Evolutionary conservation across 225 moss, liverwort and hornwort species (phyloP).

Genomic region (Marchantia polymorpha): DNA sequence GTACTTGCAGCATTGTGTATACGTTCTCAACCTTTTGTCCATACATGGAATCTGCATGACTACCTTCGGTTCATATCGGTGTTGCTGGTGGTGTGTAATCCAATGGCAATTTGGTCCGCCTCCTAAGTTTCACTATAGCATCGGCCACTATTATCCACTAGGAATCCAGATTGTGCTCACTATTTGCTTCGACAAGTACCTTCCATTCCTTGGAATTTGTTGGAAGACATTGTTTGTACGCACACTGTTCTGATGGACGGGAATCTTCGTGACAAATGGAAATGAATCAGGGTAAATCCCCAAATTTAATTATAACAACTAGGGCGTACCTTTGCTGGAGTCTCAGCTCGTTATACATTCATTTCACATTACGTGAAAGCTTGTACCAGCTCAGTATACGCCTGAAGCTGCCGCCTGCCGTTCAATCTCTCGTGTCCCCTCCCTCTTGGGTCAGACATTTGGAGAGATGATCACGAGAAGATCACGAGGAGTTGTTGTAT

Average conservation of each 20-base stretch:
- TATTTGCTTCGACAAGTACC: not conserved
- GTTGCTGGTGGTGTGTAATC: not conserved
- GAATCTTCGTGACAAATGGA: not conserved
- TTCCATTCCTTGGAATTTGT: not conserved
- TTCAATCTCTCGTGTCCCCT: not conserved
- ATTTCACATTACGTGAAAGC: not conserved
- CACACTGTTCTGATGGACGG: not conserved
- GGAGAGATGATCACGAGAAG: not conserved
- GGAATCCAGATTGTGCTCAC: not conserved
- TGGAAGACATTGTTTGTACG: constrained; percentile 5
- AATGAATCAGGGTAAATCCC: not conserved
- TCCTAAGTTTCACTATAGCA: not conserved
- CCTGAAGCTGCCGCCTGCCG: not conserved
- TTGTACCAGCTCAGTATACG: not conserved
- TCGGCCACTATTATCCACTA: not conserved
- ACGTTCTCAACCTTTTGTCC: not conserved
- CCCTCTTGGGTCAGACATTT: not conserved
- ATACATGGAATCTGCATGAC: constrained; percentile 1
- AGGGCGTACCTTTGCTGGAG: not conserved
- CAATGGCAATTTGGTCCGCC: not conserved
- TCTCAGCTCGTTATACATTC: not conserved
- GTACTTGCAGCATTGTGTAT: not conserved
- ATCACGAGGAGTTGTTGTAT: not conserved
- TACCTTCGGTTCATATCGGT: not conserved
- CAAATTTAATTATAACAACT: not conserved